Percentiles rank a stretch among this genome's conserved stretches.
Conservation (phyloP, 2,329 filamentous ascomycete genomes). For the Talaromyces funiculosus region DNA sequence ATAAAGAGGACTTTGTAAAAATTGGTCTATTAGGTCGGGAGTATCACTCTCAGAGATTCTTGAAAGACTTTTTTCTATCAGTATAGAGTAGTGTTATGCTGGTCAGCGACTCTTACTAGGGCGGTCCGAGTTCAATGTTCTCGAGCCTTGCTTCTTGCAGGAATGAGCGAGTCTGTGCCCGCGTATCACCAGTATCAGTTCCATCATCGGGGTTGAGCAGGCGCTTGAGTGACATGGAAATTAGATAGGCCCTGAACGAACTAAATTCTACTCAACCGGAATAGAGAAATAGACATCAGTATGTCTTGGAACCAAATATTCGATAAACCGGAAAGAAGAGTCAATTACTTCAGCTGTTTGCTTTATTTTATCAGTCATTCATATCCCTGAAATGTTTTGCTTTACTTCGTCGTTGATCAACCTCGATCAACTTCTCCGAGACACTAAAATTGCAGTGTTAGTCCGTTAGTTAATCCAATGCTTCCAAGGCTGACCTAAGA, state of each 20-base stretch:
- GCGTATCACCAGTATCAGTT: not conserved
- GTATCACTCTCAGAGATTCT: not conserved
- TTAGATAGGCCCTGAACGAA: no score
- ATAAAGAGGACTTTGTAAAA: not conserved
- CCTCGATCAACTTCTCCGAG: not conserved
- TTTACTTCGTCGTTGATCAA: not conserved
- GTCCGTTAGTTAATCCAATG: no score
- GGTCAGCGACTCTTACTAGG: not conserved
- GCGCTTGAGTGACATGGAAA: conserved; percentile 4
- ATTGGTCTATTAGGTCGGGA: not conserved
- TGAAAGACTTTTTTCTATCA: not conserved
- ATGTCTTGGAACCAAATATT: not conserved
- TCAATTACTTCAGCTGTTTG: not conserved
- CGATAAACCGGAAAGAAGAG: not conserved
- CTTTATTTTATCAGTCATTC: not conserved
- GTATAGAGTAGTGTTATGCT: not conserved
- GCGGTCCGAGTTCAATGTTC: not conserved
- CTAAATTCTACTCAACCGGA: no score
- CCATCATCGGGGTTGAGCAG: conserved; percentile 2
- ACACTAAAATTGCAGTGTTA: not conserved
- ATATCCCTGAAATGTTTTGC: no score
- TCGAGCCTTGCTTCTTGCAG: not conserved
- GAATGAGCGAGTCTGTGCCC: not conserved
- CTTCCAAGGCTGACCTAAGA: not conserved
- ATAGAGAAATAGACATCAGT: not conserved